phyloP scores from a whole-genome alignment of 2,329 filamentous ascomycete species.

The Chaetomiaceae sp. region DNA sequence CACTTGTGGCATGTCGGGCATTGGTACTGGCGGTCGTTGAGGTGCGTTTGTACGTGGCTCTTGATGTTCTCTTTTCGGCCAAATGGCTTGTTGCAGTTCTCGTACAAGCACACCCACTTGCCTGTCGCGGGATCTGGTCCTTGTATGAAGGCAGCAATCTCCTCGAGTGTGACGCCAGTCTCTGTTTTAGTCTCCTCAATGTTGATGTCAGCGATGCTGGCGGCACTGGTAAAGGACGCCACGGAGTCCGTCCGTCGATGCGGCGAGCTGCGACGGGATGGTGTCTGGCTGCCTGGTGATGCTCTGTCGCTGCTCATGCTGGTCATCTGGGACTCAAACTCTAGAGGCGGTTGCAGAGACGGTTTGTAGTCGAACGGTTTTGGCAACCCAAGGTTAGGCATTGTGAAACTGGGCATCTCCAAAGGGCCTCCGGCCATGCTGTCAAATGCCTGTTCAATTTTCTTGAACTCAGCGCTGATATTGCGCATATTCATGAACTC shows the following conservation, averaged over 20 bases:
- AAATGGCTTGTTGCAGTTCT: conserved; percentile 81
- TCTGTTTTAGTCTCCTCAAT: conserved; percentile 62
- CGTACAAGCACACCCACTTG: conserved; percentile 71
- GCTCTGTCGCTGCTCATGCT: conserved; percentile 16
- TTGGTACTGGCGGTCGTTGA: conserved; percentile 91
- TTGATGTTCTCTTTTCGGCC: conserved; percentile 99
- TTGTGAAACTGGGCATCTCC: conserved; percentile 46
- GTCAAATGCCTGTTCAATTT: conserved; percentile 28
- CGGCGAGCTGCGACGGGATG: conserved; percentile 29
- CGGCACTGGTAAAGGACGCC: conserved; percentile 51
- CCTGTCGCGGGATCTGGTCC: conserved; percentile 67
- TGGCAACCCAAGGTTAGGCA: conserved; percentile 23
- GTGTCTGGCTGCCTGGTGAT: conserved; percentile 10
- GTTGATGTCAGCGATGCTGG: conserved; percentile 56
- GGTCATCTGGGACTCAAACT: conserved; percentile 20
- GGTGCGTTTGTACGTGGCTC: conserved; percentile 94
- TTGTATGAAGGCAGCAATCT: conserved; percentile 69
- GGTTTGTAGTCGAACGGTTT: conserved; percentile 39
- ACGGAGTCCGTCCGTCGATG: conserved; percentile 56
- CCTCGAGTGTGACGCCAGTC: conserved; percentile 81
- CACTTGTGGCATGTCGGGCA: conserved; percentile 92
- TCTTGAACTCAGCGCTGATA: conserved; percentile 32
- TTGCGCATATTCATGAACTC: conserved; percentile 47
- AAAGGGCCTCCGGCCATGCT: conserved; percentile 31
- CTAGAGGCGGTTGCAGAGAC: conserved; percentile 30